phyloP scores from a whole-genome alignment of 2,329 filamentous ascomycete genomes.

The Davidsoniella neocaledoniae region DNA sequence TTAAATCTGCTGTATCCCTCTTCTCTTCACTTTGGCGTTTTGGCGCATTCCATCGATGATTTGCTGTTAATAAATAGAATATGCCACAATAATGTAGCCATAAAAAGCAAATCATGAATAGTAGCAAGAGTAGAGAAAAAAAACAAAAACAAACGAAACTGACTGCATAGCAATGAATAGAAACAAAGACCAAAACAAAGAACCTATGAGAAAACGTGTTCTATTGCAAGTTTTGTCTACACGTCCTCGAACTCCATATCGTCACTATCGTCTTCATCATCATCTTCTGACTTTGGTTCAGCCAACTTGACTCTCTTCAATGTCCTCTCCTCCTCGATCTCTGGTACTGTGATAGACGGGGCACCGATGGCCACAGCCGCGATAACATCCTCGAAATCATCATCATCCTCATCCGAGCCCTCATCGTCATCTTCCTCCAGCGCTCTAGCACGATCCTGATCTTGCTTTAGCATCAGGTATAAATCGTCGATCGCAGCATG shows the following conservation, averaged over 20 bases:
- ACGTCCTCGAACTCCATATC: slow-evolving; percentile 45
- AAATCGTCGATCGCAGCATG: slow-evolving; percentile 46
- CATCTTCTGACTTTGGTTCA: slow-evolving; percentile 23
- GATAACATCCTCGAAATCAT: slow-evolving; percentile 35
- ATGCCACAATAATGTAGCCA: too few relatives aligned
- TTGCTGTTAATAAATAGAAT: too few relatives aligned
- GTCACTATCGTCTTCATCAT: slow-evolving; percentile 28
- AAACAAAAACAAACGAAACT: too few relatives aligned
- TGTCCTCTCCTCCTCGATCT: slow-evolving; percentile 2
- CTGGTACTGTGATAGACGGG: slow-evolving; percentile 10
- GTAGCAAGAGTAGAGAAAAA: too few relatives aligned
- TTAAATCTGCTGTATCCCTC: too few relatives aligned
- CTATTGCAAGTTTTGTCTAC: slow-evolving; percentile 14
- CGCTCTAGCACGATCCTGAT: slow-evolving; percentile 28
- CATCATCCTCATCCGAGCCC: slow-evolving; percentile 17
- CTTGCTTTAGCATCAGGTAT: slow-evolving; percentile 48
- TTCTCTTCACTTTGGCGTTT: too few relatives aligned
- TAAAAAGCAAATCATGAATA: too few relatives aligned
- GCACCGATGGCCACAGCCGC: slow-evolving; percentile 16
- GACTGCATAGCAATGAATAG: too few relatives aligned
- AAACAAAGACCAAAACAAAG: too few relatives aligned
- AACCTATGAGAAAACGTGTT: too few relatives aligned
- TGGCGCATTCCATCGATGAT: too few relatives aligned
- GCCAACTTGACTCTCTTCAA: slow-evolving; percentile 46
- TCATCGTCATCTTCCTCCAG: slow-evolving; percentile 16